A percentile compares a stretch with the other conserved stretches of the same genome.
Conservation (phyloP, 768 basidiomycete species). For the Udeniomyces megalosporus region DNA sequence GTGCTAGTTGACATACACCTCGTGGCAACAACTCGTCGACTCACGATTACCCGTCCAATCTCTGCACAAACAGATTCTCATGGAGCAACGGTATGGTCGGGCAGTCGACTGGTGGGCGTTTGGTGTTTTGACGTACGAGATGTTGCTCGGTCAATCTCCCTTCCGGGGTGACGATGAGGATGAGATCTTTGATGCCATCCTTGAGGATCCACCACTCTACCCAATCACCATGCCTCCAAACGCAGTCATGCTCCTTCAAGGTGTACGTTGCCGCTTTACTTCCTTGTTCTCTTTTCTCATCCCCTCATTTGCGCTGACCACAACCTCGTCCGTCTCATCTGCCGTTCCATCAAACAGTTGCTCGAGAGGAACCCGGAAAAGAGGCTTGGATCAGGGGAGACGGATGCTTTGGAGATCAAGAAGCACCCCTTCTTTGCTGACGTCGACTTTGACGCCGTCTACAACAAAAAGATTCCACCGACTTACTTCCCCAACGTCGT, state of each 20-base stretch:
- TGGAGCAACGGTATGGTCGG: conserved; percentile 97
- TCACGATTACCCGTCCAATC: no score
- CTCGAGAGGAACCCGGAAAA: conserved; percentile 80
- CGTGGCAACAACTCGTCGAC: no score
- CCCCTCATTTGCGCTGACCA: no score
- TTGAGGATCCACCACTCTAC: conserved; percentile 95
- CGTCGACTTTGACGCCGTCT: conserved; percentile 89
- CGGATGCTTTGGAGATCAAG: conserved; percentile 94
- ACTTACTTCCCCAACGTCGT: conserved; percentile 96
- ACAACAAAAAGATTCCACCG: conserved; percentile 90
- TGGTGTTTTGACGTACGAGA: conserved; percentile 95
- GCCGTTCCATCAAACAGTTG: no score
- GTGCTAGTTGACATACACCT: no score
- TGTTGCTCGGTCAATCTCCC: conserved; percentile 95
- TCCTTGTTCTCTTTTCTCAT: neutral
- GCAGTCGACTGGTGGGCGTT: conserved; percentile 99
- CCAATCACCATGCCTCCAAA: conserved; percentile 99
- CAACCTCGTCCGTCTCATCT: no score
- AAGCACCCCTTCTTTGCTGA: conserved; percentile 97
- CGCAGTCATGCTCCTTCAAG: conserved; percentile 85
- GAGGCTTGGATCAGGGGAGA: conserved; percentile 76
- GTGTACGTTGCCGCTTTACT: conserved; percentile 38
- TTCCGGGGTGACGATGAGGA: conserved; percentile 99
- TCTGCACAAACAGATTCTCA: conserved; percentile 54
- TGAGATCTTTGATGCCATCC: conserved; percentile 97